These are phyloP conservation scores for Saccharomycopsis hybrid DNA, from an alignment of 1,139 yeast genomes.

Conservation along the genomic window DNA sequence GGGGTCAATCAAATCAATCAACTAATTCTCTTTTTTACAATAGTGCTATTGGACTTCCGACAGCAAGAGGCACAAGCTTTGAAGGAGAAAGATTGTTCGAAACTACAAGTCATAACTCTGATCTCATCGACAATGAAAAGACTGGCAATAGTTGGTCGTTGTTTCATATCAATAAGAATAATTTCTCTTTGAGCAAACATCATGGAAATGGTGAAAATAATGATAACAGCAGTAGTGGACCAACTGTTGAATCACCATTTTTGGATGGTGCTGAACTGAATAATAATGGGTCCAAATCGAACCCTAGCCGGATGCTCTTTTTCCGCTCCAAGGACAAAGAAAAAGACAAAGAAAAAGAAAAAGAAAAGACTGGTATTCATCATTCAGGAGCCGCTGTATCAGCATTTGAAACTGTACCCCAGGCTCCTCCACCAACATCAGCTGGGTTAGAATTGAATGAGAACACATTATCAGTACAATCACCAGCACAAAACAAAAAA, in stretches of 20 bases:
- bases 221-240: not conserved
- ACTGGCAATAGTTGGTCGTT: conserved; percentile 13
- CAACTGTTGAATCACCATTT: not conserved
- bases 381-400: no score
- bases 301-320: conserved; percentile 4
- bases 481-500: conserved; percentile 8
- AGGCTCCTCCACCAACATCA: no score
- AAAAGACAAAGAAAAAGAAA: not conserved
- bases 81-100: conserved; percentile 1
- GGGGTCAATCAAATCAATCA: conserved; percentile 12
- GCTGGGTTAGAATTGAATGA: no score
- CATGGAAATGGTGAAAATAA: no score
- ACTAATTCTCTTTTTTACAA: conserved; percentile 10
- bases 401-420: no score
- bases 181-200: not conserved
- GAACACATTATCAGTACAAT: not conserved
- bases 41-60: not conserved
- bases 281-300: not conserved
- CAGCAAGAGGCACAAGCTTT: conserved; percentile 1
- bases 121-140: not conserved
- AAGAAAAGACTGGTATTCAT: no score
- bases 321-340: conserved; percentile 14
- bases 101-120: not conserved
- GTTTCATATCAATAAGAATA: conserved; percentile 11
- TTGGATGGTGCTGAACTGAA: not conserved